Percentiles rank a stretch among this genome's conserved stretches.
phyloP scores from a whole-genome alignment of 1,284 basidiomycete species.

The Fomes fomentarius region DNA sequence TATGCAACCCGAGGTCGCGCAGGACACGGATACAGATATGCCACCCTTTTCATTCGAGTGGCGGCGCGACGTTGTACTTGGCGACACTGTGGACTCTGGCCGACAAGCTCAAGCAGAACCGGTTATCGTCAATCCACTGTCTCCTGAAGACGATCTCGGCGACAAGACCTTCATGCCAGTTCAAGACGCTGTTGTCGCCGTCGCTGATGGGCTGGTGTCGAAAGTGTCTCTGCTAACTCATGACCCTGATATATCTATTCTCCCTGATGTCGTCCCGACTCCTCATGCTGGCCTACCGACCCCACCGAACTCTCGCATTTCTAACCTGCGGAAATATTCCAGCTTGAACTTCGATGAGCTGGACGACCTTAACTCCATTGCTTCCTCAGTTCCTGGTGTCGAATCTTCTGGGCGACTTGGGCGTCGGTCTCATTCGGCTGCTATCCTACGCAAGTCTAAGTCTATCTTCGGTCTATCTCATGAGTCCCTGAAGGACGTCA shows the following conservation, averaged over 20 bases:
- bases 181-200: neutral
- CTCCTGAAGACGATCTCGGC: neutral
- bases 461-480: conserved; percentile 29
- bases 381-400: conserved; percentile 3
- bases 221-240: neutral
- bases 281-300: conserved; percentile 8
- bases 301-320: conserved; percentile 14
- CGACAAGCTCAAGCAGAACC: neutral
- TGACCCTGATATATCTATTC: conserved; percentile 8
- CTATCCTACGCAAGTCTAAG: conserved; percentile 18
- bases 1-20: neutral
- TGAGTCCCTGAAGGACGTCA: conserved; percentile 34
- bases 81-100: neutral
- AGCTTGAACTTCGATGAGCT: conserved; percentile 38
- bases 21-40: neutral
- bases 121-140: neutral
- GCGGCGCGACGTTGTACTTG: neutral
- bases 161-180: neutral
- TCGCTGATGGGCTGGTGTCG: conserved; percentile 2
- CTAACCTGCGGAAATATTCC: conserved; percentile 33
- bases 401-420: conserved; percentile 9
- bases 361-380: conserved; percentile 33
- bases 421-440: conserved; percentile 3
- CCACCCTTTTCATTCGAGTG: conserved; percentile 15
- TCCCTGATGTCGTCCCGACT: conserved; percentile 14